phyloP scores from a whole-genome alignment of 371 early-diverging fungal genomes.

The Mucor indicus region DNA sequence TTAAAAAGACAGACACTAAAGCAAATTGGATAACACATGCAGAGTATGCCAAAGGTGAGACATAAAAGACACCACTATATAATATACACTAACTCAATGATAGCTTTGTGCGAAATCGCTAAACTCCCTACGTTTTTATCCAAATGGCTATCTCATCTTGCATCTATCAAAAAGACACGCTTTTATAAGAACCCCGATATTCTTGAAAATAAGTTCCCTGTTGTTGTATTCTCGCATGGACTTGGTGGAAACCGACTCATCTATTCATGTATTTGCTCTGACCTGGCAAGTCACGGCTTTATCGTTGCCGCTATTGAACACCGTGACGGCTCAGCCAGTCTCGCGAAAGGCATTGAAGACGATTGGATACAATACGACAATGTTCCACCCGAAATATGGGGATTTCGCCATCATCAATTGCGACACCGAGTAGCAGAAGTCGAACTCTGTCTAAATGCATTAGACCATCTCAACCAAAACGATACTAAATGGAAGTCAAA shows the following conservation, averaged over 20 bases:
- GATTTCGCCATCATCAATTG: slow-evolving; percentile 37
- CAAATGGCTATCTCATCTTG: slow-evolving; percentile 12
- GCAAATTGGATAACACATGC: slow-evolving; percentile 13
- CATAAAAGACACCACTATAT: neutral
- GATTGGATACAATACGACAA: slow-evolving; percentile 17
- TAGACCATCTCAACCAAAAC: too few relatives aligned
- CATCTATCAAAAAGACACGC: slow-evolving; percentile 9
- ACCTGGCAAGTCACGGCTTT: slow-evolving; percentile 49
- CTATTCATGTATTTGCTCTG: slow-evolving; percentile 46
- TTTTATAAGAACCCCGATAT: slow-evolving; percentile 13
- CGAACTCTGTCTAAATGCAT: slow-evolving; percentile 6
- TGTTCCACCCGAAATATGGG: slow-evolving; percentile 17
- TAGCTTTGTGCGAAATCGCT: slow-evolving; percentile 12
- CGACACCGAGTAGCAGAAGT: slow-evolving; percentile 38
- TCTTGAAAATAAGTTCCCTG: slow-evolving; percentile 17
- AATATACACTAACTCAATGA: neutral
- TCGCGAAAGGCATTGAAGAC: slow-evolving; percentile 11
- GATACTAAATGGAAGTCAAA: too few relatives aligned
- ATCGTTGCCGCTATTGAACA: slow-evolving; percentile 57
- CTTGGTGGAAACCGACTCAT: slow-evolving; percentile 45
- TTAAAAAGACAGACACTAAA: slow-evolving; percentile 8
- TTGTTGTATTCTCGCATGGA: slow-evolving; percentile 40
- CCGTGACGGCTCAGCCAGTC: slow-evolving; percentile 46
- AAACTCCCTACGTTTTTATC: slow-evolving; percentile 10
- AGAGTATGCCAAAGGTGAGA: slow-evolving; percentile 13